Conservation (phyloP, 108 stramenopile species). For the Epithemia pelagica region DNA sequence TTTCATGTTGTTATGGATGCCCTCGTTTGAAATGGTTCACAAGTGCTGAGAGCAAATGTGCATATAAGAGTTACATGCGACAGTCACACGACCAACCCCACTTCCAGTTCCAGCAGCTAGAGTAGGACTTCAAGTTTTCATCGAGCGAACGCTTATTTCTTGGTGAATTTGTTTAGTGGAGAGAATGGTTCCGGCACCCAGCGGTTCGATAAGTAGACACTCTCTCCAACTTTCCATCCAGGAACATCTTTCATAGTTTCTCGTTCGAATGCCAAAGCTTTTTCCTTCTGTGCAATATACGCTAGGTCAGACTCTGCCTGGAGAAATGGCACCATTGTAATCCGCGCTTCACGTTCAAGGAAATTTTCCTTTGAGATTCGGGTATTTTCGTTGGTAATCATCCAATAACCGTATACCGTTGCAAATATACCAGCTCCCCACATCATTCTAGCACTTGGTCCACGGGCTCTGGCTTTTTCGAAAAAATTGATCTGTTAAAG, state of each 20-base stretch:
- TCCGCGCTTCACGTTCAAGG: conserved; percentile 69
- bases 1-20: no score
- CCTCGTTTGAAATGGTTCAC: no score
- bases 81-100: no score
- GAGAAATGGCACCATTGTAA: conserved; percentile 59
- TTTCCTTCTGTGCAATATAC: conserved; percentile 63
- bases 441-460: conserved; percentile 77
- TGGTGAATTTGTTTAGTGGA: conserved; percentile 32
- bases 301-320: conserved; percentile 81
- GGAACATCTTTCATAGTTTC: conserved; percentile 76
- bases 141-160: no score
- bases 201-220: conserved; percentile 29
- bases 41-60: no score
- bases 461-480: conserved; percentile 37
- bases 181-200: conserved; percentile 35
- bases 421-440: conserved; percentile 54
- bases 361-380: conserved; percentile 50
- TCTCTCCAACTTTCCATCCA: conserved; percentile 61
- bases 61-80: no score
- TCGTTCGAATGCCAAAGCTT: conserved; percentile 46
- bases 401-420: conserved; percentile 71
- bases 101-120: no score
- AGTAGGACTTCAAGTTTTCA: no score
- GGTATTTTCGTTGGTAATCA: conserved; percentile 60
- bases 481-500: conserved; percentile 18